Conservation (phyloP, 805 yeast species). For the Limtongozyma cylindracea region DNA sequence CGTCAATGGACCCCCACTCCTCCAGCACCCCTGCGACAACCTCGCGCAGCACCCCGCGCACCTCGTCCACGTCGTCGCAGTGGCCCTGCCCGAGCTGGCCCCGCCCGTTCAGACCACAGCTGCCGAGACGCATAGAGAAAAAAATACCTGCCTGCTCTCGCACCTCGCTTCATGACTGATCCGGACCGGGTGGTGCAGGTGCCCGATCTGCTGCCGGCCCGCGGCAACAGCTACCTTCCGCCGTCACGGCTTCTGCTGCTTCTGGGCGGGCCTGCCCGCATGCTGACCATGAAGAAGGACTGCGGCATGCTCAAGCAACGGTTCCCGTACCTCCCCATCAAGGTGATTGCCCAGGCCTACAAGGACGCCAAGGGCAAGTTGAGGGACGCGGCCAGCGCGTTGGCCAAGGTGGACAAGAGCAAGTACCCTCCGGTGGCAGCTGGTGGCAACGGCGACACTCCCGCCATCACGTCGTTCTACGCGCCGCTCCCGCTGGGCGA, state of each 20-base stretch:
- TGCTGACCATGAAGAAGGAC: slow-evolving; percentile 12
- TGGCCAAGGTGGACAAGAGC: slow-evolving; percentile 9
- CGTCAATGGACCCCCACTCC: not conserved
- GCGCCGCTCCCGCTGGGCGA: no score
- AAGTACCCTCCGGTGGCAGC: not conserved
- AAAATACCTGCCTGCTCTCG: no score
- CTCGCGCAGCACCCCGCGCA: no score
- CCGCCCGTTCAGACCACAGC: slow-evolving; percentile 79
- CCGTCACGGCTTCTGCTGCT: no score
- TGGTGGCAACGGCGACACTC: slow-evolving; percentile 6
- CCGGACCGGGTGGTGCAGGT: slow-evolving; percentile 14
- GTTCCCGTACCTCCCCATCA: slow-evolving; percentile 13
- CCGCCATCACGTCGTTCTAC: no score
- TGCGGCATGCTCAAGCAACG: slow-evolving; percentile 11
- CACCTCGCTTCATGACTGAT: no score
- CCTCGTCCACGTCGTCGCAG: slow-evolving; percentile 13
- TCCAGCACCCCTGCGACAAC: no score
- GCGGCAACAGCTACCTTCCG: no score
- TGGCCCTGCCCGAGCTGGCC: slow-evolving; percentile 45
- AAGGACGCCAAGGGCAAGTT: slow-evolving; percentile 16
- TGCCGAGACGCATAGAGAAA: no score
- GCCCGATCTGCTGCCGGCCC: slow-evolving; percentile 14
- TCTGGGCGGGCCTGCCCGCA: no score
- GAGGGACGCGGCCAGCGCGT: slow-evolving; percentile 12
- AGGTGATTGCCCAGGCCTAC: slow-evolving; percentile 14